A percentile compares a stretch with the other conserved stretches of the same genome.
Evolutionary conservation across 2,329 filamentous ascomycete species (phyloP).

Genomic region (Verticillium nubilum): DNA sequence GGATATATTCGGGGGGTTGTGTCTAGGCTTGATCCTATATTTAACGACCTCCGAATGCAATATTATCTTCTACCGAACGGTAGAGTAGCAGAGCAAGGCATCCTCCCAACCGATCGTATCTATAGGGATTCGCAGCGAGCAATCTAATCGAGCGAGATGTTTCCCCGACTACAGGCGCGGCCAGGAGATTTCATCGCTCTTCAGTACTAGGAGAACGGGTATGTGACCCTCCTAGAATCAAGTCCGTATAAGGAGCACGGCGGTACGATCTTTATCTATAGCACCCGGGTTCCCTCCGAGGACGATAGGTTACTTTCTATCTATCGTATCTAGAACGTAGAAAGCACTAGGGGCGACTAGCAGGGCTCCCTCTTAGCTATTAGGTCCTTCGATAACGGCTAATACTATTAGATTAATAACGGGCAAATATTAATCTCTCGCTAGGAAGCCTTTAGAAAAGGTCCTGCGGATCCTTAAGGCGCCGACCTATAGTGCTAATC

Average conservation of each 20-base stretch:
- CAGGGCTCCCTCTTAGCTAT: conserved; percentile 71
- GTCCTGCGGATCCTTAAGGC: conserved; percentile 44
- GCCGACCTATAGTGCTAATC: conserved; percentile 73
- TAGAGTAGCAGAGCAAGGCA: neutral
- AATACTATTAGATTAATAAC: conserved; percentile 75
- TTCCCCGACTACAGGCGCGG: conserved; percentile 56
- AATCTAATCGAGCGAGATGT: conserved; percentile 22
- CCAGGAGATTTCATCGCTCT: conserved; percentile 61
- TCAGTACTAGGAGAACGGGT: conserved; percentile 69
- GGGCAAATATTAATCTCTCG: conserved; percentile 54
- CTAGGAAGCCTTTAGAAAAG: conserved; percentile 45
- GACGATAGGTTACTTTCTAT: conserved; percentile 55
- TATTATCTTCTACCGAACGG: neutral
- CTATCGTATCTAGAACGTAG: conserved; percentile 69
- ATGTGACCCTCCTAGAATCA: conserved; percentile 57
- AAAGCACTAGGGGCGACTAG: conserved; percentile 75
- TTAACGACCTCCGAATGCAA: neutral
- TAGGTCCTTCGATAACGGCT: conserved; percentile 81
- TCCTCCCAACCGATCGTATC: neutral
- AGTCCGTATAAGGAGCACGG: conserved; percentile 55
- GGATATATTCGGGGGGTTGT: neutral
- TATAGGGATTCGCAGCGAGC: neutral
- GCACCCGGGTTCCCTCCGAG: conserved; percentile 53
- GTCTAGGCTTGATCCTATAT: neutral
- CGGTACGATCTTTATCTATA: conserved; percentile 69